Evolutionary conservation across 2,329 filamentous ascomycete genomes (phyloP), one percentile per base, ranked within the genome.

Genomic region (Allantophomopsis lycopodina): DNA sequence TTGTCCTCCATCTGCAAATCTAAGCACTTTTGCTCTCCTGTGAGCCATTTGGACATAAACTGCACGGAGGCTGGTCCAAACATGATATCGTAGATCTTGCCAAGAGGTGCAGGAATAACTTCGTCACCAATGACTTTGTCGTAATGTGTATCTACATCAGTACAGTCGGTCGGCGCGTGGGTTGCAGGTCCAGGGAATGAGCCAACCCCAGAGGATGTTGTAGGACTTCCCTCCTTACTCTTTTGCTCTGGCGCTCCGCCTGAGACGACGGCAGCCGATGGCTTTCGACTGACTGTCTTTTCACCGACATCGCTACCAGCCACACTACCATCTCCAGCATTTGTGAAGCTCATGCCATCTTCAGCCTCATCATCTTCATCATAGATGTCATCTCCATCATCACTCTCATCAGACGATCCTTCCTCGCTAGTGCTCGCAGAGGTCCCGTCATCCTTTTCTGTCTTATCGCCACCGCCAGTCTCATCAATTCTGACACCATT

Each of bases 1-100:
- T 86, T 85, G 49, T 93, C 87, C 35, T 89, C 83, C 61, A 93
- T 79, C 46, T 84, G 79, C 18, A 96, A 59, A n/a, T 98, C 91
- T 4, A 72, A 69, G 35, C 84, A 91, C 56, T 94, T 96, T 55
- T 94, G 85, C 41, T 95, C 86, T 16, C 78, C 78, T 1, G 83
- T 69, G 35, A 98, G 66, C 71, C 86, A 96, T 52, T 86, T 91
- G 11, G 73, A 69, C 75, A 98, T 87, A 62, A 88, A 98, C 0
- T 71, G 64, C 5, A 76, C 73, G 2, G 88, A 95, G 2, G 69
- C 72, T 2, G 83, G 73, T 0, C 93, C 91, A 53, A 95, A 98
- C 49, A 94, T 71, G 41, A 94, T 63, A 45, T 76, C 82, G 59
- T 93, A 98, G 21, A 96, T 77, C 56, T 94, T 93, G 39, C 91